Evolutionary conservation across 2,329 filamentous ascomycete species (phyloP).

Genomic region (Colletotrichum shisoi): DNA sequence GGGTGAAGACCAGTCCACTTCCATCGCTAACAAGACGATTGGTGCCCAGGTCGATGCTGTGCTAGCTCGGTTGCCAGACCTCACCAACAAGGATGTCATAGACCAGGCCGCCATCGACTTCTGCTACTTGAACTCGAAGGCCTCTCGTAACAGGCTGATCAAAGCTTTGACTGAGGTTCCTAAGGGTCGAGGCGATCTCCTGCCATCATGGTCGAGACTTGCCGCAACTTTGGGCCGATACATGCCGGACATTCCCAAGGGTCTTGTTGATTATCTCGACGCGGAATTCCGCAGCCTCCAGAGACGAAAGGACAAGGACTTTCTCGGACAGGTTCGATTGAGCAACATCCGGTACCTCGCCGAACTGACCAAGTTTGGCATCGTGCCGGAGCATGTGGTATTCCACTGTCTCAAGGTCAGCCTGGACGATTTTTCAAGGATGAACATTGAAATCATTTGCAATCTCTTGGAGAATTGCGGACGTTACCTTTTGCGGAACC

Average conservation of each 20-base stretch:
- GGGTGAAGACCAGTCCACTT: constrained; percentile 84
- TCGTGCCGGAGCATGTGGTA: constrained; percentile 97
- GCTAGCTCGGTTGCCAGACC: constrained; percentile 84
- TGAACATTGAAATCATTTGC: constrained; percentile 99
- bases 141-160: constrained; percentile 90
- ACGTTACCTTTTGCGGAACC: constrained; percentile 88
- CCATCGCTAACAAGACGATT: constrained; percentile 96
- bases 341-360: constrained; percentile 97
- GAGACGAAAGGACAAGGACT: constrained; percentile 96
- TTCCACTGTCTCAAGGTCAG: constrained; percentile 99
- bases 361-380: constrained; percentile 96
- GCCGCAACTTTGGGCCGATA: constrained; percentile 93
- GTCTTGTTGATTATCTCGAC: constrained; percentile 89
- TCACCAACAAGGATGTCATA: constrained; percentile 89
- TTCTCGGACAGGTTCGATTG: constrained; percentile 89
- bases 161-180: constrained; percentile 94
- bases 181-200: constrained; percentile 88
- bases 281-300: constrained; percentile 97
- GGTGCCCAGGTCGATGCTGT: constrained; percentile 95
- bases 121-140: constrained; percentile 98
- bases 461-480: constrained; percentile 96
- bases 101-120: constrained; percentile 96
- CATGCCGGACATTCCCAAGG: constrained; percentile 92
- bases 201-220: constrained; percentile 90
- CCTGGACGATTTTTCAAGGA: constrained; percentile 94